Evolutionary conservation across 1,139 yeast species (phyloP), one percentile per base, ranked within the genome.

Genomic region (Hansenula lynferdii): DNA sequence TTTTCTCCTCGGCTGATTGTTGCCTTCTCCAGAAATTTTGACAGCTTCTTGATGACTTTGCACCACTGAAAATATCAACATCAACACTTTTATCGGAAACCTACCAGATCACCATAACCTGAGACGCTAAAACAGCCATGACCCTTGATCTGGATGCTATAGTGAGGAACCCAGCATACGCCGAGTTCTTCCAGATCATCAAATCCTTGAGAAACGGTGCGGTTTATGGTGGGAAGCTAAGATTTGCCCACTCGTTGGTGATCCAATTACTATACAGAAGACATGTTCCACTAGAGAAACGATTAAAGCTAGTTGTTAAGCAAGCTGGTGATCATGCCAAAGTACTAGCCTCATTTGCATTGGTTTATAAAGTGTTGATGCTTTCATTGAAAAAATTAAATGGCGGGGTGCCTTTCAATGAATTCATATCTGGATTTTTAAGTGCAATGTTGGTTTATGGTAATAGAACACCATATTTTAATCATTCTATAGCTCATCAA

Each of bases 241-340:
- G 95, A 41, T 83, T 85, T 56, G 74, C 84, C 37, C 95, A 85
- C 60, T 82, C 90, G 1, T 58, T 80, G 39, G 87, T 80, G 33
- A 77, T 83, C 61, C 79, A 74, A 44, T 61, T 75, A 37, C 67
- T 72, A 34, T 82, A 73, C 59, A 67, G 77, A 38, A 61, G 71
- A 36, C 71, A 72, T 2, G 41, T 44, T 5, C 75, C 77, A 2
- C 37, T 72, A 29, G 54, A 58, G 34, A 75, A 77, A 17, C 58
- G 85, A 37, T 47, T 78, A 35, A 50, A 57, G 26, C 75, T 72
- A 36, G 72, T 83, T 21, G 48, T 77, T 30, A 67, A 62, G 42
- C 81, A 85, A 28, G 79, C 92, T 11, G 64, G 65, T 40, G 75
- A 74, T 42, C 95, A 85, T 55, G 89, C 90, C 4, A 64, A 65